Evolutionary conservation across 1,139 yeast genomes (phyloP), one percentile per base, ranked within the genome.

Genomic region (Suhomyces kunorum): DNA sequence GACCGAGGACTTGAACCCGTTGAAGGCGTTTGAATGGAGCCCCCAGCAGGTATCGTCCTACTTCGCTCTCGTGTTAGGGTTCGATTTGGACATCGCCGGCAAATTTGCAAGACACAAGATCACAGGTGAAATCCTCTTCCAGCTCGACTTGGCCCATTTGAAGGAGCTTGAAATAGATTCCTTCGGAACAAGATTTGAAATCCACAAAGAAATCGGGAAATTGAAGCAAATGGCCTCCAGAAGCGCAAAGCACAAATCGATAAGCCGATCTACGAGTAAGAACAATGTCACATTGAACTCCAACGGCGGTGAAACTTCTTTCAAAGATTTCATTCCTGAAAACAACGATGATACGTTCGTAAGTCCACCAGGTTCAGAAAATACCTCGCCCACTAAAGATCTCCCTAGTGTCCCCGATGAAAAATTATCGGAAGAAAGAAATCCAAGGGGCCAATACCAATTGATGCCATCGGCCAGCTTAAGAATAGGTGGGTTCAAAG

Each of bases 151-250:
- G 50, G 78, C 88, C 1, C 87, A 87, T 55, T 73, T 92, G 55
- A 92, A 92, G 59, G 98, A 92, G 61, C 71, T 92, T 44, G 98
- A 90, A 47, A 92, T 92, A 39, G 76, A 81, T 40, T 87, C 96
- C 3, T 92, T 92, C 68, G 99, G 99, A 16, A 90, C 97, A 1
- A 74, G 99, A 45, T 92, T 89, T 64, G 96, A 90, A 61, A 79
- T 94, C 31, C 83, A 82, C 60, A 88, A 88, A 58, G 96, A 87
- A 59, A 90, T 92, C 54, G 95, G 87, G 59, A 77, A 80, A 32
- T 73, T 90, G 50, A 71, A 71, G 46, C 60, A 66, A 38, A 53
- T 61, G 24, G 40, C 56, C 18, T 32, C 48, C 7, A 43, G 48
- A 28, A 46, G 50, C 25, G 57, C 49, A n/a, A 44, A 46, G 23